Base-by-base conservation (phyloP, 305 asterid genomes). In the Fraxinus ornus region DNA sequence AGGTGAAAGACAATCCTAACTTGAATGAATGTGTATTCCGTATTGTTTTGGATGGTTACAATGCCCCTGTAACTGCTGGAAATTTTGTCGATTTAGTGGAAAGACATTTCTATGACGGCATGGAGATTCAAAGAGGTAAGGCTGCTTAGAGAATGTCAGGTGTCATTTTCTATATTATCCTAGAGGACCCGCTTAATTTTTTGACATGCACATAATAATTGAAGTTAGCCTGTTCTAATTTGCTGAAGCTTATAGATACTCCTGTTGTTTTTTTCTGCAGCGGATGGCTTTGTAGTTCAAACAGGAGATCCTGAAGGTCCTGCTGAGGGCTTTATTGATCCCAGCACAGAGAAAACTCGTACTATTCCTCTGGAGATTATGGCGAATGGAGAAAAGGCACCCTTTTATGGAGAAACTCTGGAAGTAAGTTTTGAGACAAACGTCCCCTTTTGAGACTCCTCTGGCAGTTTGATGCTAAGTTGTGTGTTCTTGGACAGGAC, bases 231-330 rank as follows among this genome's bases (percentile, higher is more conserved):
- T 60, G 32, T 28, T 57, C 37, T 41, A 26, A 71, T 78, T 71
- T 77, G 30, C 41, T 41, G 75, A 77, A 55, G 35, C 82, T 84
- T 57, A 80, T 44, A 80, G 79, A 78, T 76, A 85, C 81, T 86
- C 73, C 62, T 79, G 64, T 49, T 87, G 84, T 84, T 86, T 78
- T 75, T 82, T 91, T 30, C 73, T 90, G 62, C 84, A 96, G 99
- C 99, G 79, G 99, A 96, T 84, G 99, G 99, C 39, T 96, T 96
- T 86, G 99, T 96, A 6, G 98, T 96, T 64, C 99, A 96, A 91
- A 96, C 98, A 4, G 99, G 99, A 79, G 98, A 96, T 86, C 99
- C 99, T 26, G 98, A 93, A 83, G 99, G 99, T 39, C 99, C 99
- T 0, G 97, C 98, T 3, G 99, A 96, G 85, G 99, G 99, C 57